Conservation (phyloP, 306 rosid species). For the Argentina anserina region DNA sequence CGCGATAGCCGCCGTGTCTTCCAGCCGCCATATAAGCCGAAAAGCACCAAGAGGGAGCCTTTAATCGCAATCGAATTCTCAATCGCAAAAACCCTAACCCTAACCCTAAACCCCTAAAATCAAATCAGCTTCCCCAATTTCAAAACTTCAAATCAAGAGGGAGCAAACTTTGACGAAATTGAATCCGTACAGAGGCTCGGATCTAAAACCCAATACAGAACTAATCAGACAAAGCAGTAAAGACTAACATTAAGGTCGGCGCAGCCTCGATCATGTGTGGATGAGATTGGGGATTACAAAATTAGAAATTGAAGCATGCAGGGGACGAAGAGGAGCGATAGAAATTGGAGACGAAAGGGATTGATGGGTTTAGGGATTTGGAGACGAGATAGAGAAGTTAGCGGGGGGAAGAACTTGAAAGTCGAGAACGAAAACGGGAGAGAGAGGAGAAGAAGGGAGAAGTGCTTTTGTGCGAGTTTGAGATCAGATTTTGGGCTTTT, state of each 20-base stretch:
- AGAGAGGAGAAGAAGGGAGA: background rate
- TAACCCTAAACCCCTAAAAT: conserved; percentile 36
- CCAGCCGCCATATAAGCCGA: conserved; percentile 99
- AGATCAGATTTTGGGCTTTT: conserved; percentile 1
- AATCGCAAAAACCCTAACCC: conserved; percentile 15
- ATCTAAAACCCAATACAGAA: conserved; percentile 25
- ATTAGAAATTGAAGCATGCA: conserved; percentile 32
- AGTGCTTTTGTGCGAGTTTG: background rate
- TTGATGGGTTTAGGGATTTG: conserved; percentile 23
- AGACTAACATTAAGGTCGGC: conserved; percentile 1
- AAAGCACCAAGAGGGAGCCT: conserved; percentile 22
- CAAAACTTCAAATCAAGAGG: too few relatives aligned
- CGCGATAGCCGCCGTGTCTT: conserved; percentile 74
- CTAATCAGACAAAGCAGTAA: conserved; percentile 6
- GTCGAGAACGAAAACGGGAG: conserved; percentile 3
- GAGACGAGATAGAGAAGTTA: conserved; percentile 20
- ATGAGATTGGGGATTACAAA: conserved; percentile 32
- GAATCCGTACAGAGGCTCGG: conserved; percentile 16
- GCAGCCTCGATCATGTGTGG: conserved; percentile 1
- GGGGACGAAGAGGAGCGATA: background rate
- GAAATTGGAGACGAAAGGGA: conserved; percentile 15
- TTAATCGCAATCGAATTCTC: conserved; percentile 16
- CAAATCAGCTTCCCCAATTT: too few relatives aligned
- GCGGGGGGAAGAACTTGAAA: too few relatives aligned
- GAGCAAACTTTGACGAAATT: background rate